Evolutionary conservation across 805 yeast genomes (phyloP).

Genomic region (Saccharomycopsis selenospora): DNA sequence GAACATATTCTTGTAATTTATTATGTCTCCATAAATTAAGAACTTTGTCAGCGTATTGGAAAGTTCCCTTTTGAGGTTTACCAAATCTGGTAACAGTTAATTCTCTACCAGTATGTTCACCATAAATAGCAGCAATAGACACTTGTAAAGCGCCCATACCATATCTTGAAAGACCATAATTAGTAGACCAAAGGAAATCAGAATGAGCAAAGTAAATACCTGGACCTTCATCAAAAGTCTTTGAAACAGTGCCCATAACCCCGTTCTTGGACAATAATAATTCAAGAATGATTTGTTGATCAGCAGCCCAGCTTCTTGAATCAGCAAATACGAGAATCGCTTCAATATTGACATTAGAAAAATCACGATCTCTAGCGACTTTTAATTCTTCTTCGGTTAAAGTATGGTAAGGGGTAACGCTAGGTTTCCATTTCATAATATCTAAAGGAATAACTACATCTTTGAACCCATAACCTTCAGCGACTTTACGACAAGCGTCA

Average conservation of each 20-base stretch:
- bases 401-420: constrained; percentile 77
- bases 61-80: constrained; percentile 84
- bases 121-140: constrained; percentile 75
- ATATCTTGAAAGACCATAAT: constrained; percentile 71
- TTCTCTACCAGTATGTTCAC: constrained; percentile 78
- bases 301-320: constrained; percentile 89
- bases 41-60: constrained; percentile 74
- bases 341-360: constrained; percentile 59
- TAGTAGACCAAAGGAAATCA: constrained; percentile 91
- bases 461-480: constrained; percentile 75
- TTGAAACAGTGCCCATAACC: constrained; percentile 73
- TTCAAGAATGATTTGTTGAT: constrained; percentile 83
- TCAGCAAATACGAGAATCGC: constrained; percentile 88
- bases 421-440: constrained; percentile 78
- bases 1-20: constrained; percentile 66
- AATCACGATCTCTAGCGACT: constrained; percentile 52
- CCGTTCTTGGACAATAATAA: constrained; percentile 70
- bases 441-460: constrained; percentile 79
- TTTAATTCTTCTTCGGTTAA: constrained; percentile 62
- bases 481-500: constrained; percentile 75
- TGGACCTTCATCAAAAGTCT: constrained; percentile 70
- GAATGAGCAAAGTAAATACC: constrained; percentile 83
- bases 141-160: constrained; percentile 95
- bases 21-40: constrained; percentile 72
- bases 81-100: constrained; percentile 79